Evolutionary conservation across 2,329 filamentous ascomycete genomes (phyloP), one percentile per base, ranked within the genome.

Genomic region (Didymella pinodella): DNA sequence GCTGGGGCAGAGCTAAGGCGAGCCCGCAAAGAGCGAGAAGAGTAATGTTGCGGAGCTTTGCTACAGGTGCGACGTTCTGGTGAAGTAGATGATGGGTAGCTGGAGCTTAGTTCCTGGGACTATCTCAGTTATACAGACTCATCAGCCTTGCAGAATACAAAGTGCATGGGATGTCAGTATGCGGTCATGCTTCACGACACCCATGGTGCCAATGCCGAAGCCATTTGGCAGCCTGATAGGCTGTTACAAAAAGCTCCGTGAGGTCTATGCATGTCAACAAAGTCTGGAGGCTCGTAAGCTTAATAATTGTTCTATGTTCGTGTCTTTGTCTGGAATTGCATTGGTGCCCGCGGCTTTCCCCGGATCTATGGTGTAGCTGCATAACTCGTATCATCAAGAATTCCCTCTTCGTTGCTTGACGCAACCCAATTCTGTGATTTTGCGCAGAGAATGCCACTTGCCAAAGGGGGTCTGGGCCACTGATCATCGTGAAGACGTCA

Each of bases 191-290:
- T 50, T 31, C 36, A 43, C 18, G n/a, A 43, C 34, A 50, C 36
- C 48, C 48, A 41, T 32, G 36, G n/a, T 43, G 48, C 36, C 36
- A 18, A 43, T 31, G n/a, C 48, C 32, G 36, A 18, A 32, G n/a
- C 18, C 26, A 50, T 31, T 22, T n/a, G 26, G n/a, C 36, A 8
- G 93, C 34, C 94, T 94, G 16, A 96, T 81, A 3, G 28, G 48
- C 26, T 28, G 26, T 94, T 94, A 85, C 40, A 90, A 89, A 75
- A 98, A 95, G 0, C 18, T 48, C 18, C 31, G 25, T 16, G 46
- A 22, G 31, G 8, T 7, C 18, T 10, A 36, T 36, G 46, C 20
- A 26, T 22, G 20, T 25, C 31, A 26, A 36, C 8, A 12, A 20
- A 20, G 0, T 14, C 31, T 16, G 14, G n/a, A n/a, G 16, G 18